phyloP scores from a whole-genome alignment of 179 eudicot genomes.

The Corrigiola litoralis region DNA sequence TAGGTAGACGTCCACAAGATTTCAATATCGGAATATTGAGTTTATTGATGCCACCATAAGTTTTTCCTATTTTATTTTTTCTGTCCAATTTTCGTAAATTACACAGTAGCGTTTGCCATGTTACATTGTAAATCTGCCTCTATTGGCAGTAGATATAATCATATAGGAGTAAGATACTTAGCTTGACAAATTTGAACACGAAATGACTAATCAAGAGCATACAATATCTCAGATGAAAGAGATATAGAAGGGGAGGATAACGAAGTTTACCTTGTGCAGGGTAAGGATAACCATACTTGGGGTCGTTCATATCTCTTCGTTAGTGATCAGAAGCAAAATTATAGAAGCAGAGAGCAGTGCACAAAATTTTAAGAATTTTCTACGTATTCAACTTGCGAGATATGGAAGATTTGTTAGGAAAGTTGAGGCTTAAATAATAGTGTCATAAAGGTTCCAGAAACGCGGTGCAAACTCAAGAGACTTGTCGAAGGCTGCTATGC shows the following conservation, averaged over 20 bases:
- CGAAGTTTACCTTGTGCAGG: constrained; percentile 26
- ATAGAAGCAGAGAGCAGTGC: background rate
- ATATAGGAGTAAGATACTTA: no score
- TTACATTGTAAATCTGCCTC: no score
- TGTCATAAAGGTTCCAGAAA: constrained; percentile 3
- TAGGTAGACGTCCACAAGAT: no score
- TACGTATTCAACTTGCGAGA: background rate
- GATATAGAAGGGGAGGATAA: background rate
- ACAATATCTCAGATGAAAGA: background rate
- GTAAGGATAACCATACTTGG: constrained; percentile 33
- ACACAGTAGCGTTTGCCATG: no score
- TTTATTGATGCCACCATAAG: no score
- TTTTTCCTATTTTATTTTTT: no score
- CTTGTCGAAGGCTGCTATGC: background rate
- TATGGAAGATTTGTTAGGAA: background rate
- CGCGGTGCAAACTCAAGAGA: constrained; percentile 8
- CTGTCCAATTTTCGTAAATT: no score
- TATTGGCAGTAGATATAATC: no score
- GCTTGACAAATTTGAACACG: no score
- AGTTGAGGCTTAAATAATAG: background rate
- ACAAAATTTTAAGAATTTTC: background rate
- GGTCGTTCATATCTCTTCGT: constrained; percentile 20
- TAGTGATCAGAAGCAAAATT: background rate
- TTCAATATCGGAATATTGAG: no score
- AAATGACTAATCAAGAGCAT: background rate